Conservation (phyloP, 345 rosid species). For the Eucalyptus cloeziana region DNA sequence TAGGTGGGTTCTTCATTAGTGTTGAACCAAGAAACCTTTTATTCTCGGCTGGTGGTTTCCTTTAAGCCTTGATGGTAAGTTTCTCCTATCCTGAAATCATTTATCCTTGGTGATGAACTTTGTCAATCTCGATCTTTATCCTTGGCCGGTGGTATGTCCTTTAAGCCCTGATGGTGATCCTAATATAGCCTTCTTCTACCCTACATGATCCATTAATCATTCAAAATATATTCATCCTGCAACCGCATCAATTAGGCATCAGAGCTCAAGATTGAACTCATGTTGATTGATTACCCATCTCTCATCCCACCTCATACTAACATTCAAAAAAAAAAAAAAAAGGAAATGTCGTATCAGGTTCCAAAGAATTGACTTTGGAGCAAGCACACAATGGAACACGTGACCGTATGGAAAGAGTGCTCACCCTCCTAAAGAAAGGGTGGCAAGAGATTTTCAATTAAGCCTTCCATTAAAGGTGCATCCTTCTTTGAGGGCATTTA, state of each 20-base stretch:
- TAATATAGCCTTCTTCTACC: neutral
- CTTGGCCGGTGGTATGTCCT: neutral
- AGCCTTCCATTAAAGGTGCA: neutral
- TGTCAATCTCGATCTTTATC: neutral
- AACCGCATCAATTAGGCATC: neutral
- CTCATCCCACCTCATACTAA: neutral
- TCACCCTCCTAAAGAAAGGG: neutral
- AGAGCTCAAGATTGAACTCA: neutral
- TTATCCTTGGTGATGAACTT: neutral
- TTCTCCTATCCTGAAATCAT: rapidly evolving
- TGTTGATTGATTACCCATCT: neutral
- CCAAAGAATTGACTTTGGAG: neutral
- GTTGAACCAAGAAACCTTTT: neutral
- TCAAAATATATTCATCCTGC: neutral
- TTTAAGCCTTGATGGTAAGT: neutral
- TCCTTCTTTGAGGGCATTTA: neutral
- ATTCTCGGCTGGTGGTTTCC: neutral
- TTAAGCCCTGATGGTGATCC: neutral
- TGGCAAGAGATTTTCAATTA: neutral
- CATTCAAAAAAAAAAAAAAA: neutral
- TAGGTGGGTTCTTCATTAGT: neutral
- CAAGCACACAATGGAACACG: neutral
- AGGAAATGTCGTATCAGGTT: too few species aligned
- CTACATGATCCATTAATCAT: neutral
- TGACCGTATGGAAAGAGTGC: neutral